Conservation (phyloP, 129 eudicot genomes). For the Saussurea involucrata region DNA sequence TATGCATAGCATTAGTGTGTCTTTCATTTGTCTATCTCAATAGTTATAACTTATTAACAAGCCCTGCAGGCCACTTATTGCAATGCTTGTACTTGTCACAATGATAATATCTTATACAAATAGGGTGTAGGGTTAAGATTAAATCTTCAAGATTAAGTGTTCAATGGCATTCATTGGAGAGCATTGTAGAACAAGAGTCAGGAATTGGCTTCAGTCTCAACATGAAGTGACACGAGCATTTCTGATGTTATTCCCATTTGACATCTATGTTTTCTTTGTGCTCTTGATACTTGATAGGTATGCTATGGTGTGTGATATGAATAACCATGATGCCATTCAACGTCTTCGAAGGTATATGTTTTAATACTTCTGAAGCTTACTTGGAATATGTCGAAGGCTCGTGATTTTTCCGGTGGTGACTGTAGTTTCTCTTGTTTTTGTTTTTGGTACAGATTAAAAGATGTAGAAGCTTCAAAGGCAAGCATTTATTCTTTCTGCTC, state of each 20-base stretch:
- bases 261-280: neutral
- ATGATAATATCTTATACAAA: neutral
- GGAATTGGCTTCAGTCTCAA: neutral
- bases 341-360: conserved; percentile 75
- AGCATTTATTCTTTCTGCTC: conserved; percentile 8
- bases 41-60: neutral
- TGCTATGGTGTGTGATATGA: conserved; percentile 87
- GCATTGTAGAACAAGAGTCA: conserved; percentile 1
- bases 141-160: neutral
- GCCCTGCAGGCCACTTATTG: neutral
- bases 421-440: conserved; percentile 12
- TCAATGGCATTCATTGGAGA: neutral
- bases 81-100: neutral
- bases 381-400: neutral
- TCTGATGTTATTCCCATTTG: neutral
- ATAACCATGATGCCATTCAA: conserved; percentile 63
- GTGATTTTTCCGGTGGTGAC: conserved; percentile 5
- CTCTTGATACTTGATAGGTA: conserved; percentile 48
- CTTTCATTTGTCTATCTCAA: neutral
- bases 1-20: neutral
- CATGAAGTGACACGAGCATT: neutral
- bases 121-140: neutral
- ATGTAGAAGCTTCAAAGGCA: conserved; percentile 71
- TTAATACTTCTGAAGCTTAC: neutral
- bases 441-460: conserved; percentile 57